Conservation (phyloP, 2,329 filamentous ascomycete genomes). For the Paecilomyces formosus region DNA sequence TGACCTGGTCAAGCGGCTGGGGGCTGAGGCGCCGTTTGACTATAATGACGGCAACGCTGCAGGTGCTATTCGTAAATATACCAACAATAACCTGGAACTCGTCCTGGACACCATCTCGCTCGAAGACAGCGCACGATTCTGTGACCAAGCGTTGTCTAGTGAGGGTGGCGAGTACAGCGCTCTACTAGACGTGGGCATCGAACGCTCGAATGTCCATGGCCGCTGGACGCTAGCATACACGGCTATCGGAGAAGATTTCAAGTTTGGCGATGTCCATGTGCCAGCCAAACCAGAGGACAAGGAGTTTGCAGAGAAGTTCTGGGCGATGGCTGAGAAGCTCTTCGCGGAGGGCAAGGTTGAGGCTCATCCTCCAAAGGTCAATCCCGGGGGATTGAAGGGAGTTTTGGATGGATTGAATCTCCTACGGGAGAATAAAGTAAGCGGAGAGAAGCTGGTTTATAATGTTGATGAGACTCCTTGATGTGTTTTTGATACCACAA, state of each 20-base stretch:
- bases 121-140: conserved; percentile 14
- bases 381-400: conserved; percentile 27
- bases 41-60: conserved; percentile 25
- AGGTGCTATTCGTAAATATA: conserved; percentile 21
- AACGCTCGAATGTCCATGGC: not conserved
- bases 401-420: conserved; percentile 9
- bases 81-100: conserved; percentile 26
- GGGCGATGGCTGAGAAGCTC: conserved; percentile 26
- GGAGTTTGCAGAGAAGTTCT: conserved; percentile 26
- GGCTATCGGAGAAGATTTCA: not conserved
- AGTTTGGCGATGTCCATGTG: conserved; percentile 14
- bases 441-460: conserved; percentile 11
- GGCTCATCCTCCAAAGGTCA: conserved; percentile 31
- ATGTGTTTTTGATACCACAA: not conserved
- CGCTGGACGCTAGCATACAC: not conserved
- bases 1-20: conserved; percentile 24
- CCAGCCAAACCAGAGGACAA: conserved; percentile 28
- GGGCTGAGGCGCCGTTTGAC: conserved; percentile 29
- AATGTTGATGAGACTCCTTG: not conserved
- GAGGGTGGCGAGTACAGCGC: conserved; percentile 12
- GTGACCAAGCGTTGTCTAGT: conserved; percentile 17
- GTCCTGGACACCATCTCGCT: conserved; percentile 21
- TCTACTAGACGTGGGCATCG: conserved; percentile 8
- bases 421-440: conserved; percentile 9
- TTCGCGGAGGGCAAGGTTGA: conserved; percentile 32